Evolutionary conservation across 257 asterid genomes (phyloP), one percentile per base, ranked within the genome.

Genomic region (Scutellaria baicalensis): DNA sequence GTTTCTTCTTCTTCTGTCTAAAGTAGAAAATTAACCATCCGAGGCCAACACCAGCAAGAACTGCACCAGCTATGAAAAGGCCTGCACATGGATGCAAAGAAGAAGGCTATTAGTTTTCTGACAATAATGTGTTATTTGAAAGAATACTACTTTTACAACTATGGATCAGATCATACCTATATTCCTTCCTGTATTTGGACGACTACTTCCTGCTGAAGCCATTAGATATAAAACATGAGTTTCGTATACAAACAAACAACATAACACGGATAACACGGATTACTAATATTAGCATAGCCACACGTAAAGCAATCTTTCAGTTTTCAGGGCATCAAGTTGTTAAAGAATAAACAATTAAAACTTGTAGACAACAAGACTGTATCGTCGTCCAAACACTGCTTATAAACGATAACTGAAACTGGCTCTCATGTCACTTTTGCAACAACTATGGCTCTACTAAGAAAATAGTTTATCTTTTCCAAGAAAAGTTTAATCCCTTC

Each of bases 11-110:
- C 69, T 80, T 61, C 56, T 76, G 88, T 75, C 72, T 82, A 44
- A 80, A 81, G 74, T 66, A 77, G 78, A 88, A 82, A 77, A 84
- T 43, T 16, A 84, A 70, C 82, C 88, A 84, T 59, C 84, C 91
- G 31, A 88, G 12, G 48, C 84, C 85, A 42, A 86, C 21, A 51
- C 86, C 82, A 48, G 90, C 91, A 79, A 88, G 66, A 58, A 71
- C 81, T 42, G 88, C 89, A 70, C 93, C 96, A 31, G 77, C 88
- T 72, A 88, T 48, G 13, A 72, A 49, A 45, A 77, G 68, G 59
- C 70, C 97, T 90, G 83, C 14, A 84, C 61, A 54, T 35, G 57
- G 6, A 80, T 0, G n/a, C 56, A 69, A 9, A 64, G 50, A 64
- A 11, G 38, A 31, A 3, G 49, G 45, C 5, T 66, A 58, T 61